Evolutionary conservation across 2,329 filamentous ascomycete species (phyloP), one percentile per base, ranked within the genome.

Genomic region (Colletotrichum sansevieriae): DNA sequence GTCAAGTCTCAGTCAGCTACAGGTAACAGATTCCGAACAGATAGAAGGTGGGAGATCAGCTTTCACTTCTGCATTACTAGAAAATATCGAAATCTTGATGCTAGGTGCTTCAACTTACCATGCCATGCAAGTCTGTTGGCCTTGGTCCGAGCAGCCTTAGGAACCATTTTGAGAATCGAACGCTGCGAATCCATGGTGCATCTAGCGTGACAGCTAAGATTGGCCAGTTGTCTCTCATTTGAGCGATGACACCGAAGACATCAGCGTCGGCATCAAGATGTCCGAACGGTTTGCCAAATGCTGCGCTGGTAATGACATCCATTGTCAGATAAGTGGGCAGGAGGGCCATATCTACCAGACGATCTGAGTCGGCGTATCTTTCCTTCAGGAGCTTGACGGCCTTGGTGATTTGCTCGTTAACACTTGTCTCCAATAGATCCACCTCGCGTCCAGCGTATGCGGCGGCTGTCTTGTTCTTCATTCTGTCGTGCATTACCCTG

Each of bases 281-380:
- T 0, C 75, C 75, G 64, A 77, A 76, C 1, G 71, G 65, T 37
- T 73, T 46, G n/a, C 75, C 74, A 43, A 71, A 75, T 0, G 72
- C 71, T 5, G 74, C 52, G 7, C 66, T 61, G 1, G 74, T 76
- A 39, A 76, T 73, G 9, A 72, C 71, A 20, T 77, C 75, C 22
- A 77, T 56, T 22, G 58, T 60, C 7, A 68, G 37, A 10, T 39
- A 71, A 10, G 20, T 18, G 1, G 57, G n/a, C 13, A 65, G 7
- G n/a, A 25, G 9, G 4, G 41, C 58, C 41, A 57, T 41, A 15
- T 64, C 59, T 9, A 64, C 13, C 4, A 64, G 10, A 33, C n/a
- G 10, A 0, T 7, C 51, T 2, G n/a, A 10, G 12, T 18, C 15
- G 3, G 46, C 66, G 20, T 35, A 68, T 55, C 25, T 58, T 56